phyloP scores from a whole-genome alignment of 495 filamentous ascomycete species.

The Pyronema omphalodes region DNA sequence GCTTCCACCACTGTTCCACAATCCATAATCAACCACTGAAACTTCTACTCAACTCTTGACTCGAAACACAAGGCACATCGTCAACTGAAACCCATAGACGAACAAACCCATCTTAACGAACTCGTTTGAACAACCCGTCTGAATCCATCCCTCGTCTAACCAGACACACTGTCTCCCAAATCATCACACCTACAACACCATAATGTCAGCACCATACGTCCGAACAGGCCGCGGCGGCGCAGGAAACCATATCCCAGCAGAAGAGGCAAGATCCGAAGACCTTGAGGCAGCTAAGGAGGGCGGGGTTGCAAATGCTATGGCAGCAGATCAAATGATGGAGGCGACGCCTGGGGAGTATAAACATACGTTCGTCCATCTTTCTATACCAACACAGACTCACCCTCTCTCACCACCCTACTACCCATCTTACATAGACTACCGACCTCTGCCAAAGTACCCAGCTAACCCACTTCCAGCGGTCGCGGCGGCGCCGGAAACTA shows the following conservation, averaged over 20 bases:
- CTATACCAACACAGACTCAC: too few relatives aligned
- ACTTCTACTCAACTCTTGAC: too few relatives aligned
- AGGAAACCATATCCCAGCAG: slow-evolving; percentile 19
- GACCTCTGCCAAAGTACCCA: slow-evolving; percentile 1
- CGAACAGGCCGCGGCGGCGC: slow-evolving; percentile 22
- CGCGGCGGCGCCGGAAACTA: slow-evolving; percentile 24
- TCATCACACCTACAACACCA: background rate
- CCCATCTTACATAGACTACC: background rate
- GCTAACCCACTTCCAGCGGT: slow-evolving; percentile 15
- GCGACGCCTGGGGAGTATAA: slow-evolving; percentile 19
- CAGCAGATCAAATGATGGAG: slow-evolving; percentile 7
- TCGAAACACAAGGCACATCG: too few relatives aligned
- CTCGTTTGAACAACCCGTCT: too few relatives aligned
- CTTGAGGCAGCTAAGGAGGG: slow-evolving; percentile 14
- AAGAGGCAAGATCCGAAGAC: slow-evolving; percentile 20
- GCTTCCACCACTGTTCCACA: too few relatives aligned
- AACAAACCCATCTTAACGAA: too few relatives aligned
- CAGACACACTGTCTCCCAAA: background rate
- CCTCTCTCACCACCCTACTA: background rate
- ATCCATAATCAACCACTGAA: too few relatives aligned
- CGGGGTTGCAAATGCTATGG: too few relatives aligned
- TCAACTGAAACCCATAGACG: too few relatives aligned
- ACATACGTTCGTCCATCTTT: slow-evolving; percentile 13
- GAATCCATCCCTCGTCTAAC: too few relatives aligned
- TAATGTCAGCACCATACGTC: slow-evolving; percentile 17